Percentiles rank a stretch among this genome's conserved stretches.
Evolutionary conservation across 148 eudicot species (phyloP).

Genomic region (Vaccinium corymbosum): DNA sequence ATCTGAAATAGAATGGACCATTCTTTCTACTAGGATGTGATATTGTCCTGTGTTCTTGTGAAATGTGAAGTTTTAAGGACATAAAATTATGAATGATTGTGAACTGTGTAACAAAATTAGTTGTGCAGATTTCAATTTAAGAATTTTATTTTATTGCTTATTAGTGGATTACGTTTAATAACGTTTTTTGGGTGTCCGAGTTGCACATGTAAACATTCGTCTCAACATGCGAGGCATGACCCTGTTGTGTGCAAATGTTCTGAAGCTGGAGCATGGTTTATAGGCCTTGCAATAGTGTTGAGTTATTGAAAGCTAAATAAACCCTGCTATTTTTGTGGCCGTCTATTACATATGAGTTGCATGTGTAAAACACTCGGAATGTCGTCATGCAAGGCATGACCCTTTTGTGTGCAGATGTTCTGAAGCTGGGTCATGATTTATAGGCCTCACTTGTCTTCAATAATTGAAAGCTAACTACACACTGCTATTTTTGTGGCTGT

Average conservation of each 20-base stretch:
- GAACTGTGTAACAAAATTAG: not conserved
- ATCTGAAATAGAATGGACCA: not conserved
- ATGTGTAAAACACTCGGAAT: not conserved
- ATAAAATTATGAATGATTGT: not conserved
- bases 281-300: not conserved
- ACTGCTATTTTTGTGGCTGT: not conserved
- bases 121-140: not conserved
- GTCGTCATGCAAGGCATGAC: constrained; percentile 3
- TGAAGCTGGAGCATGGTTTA: not conserved
- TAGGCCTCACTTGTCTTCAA: not conserved
- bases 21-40: not conserved
- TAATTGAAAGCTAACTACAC: not conserved
- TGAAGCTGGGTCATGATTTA: not conserved
- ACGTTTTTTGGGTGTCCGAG: not conserved
- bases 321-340: not conserved
- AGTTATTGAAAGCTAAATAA: not conserved
- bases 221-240: constrained; percentile 6
- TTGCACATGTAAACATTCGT: not conserved
- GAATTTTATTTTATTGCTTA: not conserved
- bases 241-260: not conserved
- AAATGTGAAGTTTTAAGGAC: not conserved
- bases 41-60: not conserved
- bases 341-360: not conserved
- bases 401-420: not conserved
- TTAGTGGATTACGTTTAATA: not conserved